Evolutionary conservation across 225 moss, liverwort and hornwort species (phyloP), one percentile per base, ranked within the genome.

Genomic region (Polytrichum formosum): DNA sequence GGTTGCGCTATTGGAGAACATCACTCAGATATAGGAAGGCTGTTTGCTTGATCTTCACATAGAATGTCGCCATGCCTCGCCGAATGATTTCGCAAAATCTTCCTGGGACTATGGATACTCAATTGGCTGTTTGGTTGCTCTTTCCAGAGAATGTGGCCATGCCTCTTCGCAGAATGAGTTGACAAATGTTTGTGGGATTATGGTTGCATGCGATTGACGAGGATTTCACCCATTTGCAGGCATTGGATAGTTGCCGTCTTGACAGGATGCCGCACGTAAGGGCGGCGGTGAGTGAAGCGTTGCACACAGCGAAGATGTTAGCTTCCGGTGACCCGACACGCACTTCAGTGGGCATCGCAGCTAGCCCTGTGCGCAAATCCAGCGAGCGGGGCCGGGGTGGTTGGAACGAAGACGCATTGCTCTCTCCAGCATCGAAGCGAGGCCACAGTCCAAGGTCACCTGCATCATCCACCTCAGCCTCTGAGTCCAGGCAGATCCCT

Each of bases 201-300:
- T 35, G 35, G 9, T 35, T 35, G 35, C 35, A 35, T 35, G 35
- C 35, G 35, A 9, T 35, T 35, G 35, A 35, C 35, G 35, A 35
- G 9, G 35, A 9, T 35, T 35, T 35, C 35, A 35, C 6, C 35
- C 35, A 35, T 35, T 35, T 35, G 35, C 35, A 35, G 35, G 35
- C 73, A 7, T 67, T 93, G 67, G 93, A 90, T 25, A 79, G 70
- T 29, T 96, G 87, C 77, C 91, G 91, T 56, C 81, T 90, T 26
- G 96, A 96, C 73, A 81, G 77, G 71, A 88, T 91, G 86, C 82
- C 90, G 20, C 83, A 85, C 37, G 96, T 96, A 20, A 79, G 96
- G 74, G 67, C 78, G 72, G 91, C 93, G 35, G 91, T 83, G 30
- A 79, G 72, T 35, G 93, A 90, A 37, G 93, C 93, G 4, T 71